phyloP scores from a whole-genome alignment of 495 filamentous ascomycete species.

The Lasiosphaeria ovina region DNA sequence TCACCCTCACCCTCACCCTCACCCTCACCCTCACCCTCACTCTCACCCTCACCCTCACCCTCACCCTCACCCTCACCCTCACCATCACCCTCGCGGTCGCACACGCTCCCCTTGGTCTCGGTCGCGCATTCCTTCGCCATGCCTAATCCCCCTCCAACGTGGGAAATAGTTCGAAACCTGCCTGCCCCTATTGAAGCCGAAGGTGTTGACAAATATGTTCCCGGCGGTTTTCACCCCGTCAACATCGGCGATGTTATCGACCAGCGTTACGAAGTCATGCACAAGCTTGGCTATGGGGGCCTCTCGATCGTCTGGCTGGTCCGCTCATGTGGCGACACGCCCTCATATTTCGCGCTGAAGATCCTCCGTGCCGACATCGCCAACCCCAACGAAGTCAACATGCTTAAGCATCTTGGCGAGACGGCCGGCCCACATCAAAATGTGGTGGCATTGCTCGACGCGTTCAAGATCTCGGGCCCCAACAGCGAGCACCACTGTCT shows the following conservation, averaged over 20 bases:
- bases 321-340: not conserved
- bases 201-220: not conserved
- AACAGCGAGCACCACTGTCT: not conserved
- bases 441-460: not conserved
- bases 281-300: slow-evolving; percentile 50
- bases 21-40: no score
- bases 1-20: no score
- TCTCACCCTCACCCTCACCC: no score
- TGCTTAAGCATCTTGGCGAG: not conserved
- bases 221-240: slow-evolving; percentile 1
- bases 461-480: not conserved
- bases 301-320: slow-evolving; percentile 52
- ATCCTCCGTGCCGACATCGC: not conserved
- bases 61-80: no score
- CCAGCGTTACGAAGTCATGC: slow-evolving; percentile 38
- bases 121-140: no score
- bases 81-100: no score
- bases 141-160: no score
- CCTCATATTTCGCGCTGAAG: not conserved
- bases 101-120: no score
- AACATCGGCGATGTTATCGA: slow-evolving; percentile 36
- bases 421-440: not conserved
- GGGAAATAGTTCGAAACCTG: no score
- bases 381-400: not conserved
- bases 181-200: not conserved